Conservation (phyloP, 140 eudicot genomes). For the Senecio squalidus region DNA sequence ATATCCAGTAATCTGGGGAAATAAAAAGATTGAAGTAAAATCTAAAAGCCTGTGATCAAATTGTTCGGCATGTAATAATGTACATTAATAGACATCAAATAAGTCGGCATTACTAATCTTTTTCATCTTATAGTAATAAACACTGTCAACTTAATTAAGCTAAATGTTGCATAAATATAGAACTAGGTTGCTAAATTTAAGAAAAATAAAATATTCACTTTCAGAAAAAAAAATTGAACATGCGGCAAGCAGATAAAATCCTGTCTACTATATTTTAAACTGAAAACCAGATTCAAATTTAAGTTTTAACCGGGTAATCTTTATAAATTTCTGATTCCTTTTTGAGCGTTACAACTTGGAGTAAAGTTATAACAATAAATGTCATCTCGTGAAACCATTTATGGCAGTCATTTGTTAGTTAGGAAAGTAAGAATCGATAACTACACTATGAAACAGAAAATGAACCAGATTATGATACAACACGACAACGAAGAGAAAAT, state of each 20-base stretch:
- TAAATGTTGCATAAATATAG: slow-evolving; percentile 1
- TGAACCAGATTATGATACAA: not conserved
- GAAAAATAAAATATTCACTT: not conserved
- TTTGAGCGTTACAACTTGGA: not conserved
- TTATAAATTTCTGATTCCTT: not conserved
- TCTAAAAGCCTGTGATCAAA: too few relatives aligned
- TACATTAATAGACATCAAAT: too few relatives aligned
- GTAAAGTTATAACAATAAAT: not conserved
- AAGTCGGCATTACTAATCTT: too few relatives aligned
- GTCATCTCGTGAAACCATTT: slow-evolving; percentile 1
- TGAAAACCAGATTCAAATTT: not conserved
- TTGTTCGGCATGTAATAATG: too few relatives aligned
- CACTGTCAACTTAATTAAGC: too few relatives aligned
- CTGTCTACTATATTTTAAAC: not conserved
- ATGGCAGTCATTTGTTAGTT: not conserved
- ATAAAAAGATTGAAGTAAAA: too few relatives aligned
- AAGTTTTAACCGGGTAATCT: not conserved
- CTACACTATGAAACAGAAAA: not conserved
- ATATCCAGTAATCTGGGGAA: too few relatives aligned
- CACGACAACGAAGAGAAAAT: not conserved
- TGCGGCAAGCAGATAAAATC: not conserved
- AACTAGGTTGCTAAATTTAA: not conserved
- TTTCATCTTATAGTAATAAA: not conserved
- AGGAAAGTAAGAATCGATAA: not conserved
- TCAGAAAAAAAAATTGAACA: not conserved